Evolutionary conservation across 768 basidiomycete species (phyloP).

Genomic region (Pisolithus orientalis): DNA sequence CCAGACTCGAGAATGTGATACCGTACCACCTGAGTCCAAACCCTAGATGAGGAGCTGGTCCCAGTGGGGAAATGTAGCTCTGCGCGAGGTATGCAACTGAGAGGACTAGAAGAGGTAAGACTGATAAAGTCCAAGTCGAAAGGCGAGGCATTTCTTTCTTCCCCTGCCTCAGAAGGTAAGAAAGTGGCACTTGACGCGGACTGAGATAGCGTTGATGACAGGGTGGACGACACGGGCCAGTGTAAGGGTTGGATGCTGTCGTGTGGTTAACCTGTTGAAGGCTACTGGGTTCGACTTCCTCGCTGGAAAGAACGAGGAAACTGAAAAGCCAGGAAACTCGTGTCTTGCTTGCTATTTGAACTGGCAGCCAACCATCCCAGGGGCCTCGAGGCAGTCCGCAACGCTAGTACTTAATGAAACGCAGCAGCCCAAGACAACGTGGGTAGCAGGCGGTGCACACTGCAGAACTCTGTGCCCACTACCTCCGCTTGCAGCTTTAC

Average conservation of each 20-base stretch:
- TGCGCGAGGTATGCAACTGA: constrained; percentile 26
- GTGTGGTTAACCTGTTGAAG: no score
- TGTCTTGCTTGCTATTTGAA: background rate
- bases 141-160: constrained; percentile 18
- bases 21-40: constrained; percentile 14
- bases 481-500: background rate
- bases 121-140: constrained; percentile 13
- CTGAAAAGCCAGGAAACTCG: background rate
- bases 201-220: background rate
- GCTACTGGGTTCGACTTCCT: no score
- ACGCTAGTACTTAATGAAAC: background rate
- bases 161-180: no score
- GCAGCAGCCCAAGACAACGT: background rate
- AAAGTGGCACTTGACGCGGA: background rate
- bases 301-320: no score
- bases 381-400: background rate
- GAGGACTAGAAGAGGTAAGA: constrained; percentile 20
- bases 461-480: background rate
- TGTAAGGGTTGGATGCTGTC: no score
- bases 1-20: constrained; percentile 18
- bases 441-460: background rate
- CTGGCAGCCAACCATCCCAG: background rate
- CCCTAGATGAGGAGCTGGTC: constrained; percentile 27
- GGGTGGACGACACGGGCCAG: no score
- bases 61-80: constrained; percentile 25